These are phyloP conservation scores for Coemansia sp. DNA, from an alignment of 192 early-diverging fungal genomes.

Conservation along the genomic window DNA sequence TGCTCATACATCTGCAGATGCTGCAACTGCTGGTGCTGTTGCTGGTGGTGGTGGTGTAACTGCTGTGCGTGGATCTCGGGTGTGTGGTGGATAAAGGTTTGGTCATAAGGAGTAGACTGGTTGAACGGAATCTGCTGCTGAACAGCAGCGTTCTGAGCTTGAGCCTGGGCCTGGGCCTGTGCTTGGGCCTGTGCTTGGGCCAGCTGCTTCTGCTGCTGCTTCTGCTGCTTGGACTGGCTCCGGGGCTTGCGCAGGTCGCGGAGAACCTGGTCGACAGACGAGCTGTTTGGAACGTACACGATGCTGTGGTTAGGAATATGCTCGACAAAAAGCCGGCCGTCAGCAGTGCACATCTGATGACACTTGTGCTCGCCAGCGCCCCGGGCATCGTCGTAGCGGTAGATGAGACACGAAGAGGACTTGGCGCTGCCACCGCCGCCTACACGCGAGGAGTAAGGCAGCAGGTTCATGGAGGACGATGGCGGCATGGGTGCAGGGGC, in stretches of 20 bases:
- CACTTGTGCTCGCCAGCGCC: constrained; percentile 31
- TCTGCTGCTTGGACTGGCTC: constrained; percentile 18
- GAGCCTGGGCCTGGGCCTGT: constrained; percentile 9
- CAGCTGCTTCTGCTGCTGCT: constrained; percentile 6
- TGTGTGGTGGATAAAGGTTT: neutral
- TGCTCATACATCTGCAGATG: constrained; percentile 5
- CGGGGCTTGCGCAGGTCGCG: constrained; percentile 27
- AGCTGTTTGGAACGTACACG: constrained; percentile 33
- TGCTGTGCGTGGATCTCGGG: constrained; percentile 1
- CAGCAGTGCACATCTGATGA: constrained; percentile 42
- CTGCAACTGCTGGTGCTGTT: neutral
- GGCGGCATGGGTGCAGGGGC: constrained; percentile 3
- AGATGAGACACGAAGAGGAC: constrained; percentile 31
- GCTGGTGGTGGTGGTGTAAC: constrained; percentile 7
- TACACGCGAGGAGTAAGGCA: constrained; percentile 30
- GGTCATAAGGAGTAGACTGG: constrained; percentile 6
- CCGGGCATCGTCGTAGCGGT: constrained; percentile 35
- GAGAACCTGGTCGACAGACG: constrained; percentile 35
- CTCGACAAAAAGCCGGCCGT: constrained; percentile 48
- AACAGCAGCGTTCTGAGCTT: neutral
- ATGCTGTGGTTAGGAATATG: constrained; percentile 50
- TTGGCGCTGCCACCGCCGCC: constrained; percentile 13
- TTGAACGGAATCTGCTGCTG: neutral
- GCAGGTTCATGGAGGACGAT: constrained; percentile 2
- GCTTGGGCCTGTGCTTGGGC: constrained; percentile 7